Base-by-base conservation (phyloP, 768 basidiomycete species). In the Mycena pura region DNA sequence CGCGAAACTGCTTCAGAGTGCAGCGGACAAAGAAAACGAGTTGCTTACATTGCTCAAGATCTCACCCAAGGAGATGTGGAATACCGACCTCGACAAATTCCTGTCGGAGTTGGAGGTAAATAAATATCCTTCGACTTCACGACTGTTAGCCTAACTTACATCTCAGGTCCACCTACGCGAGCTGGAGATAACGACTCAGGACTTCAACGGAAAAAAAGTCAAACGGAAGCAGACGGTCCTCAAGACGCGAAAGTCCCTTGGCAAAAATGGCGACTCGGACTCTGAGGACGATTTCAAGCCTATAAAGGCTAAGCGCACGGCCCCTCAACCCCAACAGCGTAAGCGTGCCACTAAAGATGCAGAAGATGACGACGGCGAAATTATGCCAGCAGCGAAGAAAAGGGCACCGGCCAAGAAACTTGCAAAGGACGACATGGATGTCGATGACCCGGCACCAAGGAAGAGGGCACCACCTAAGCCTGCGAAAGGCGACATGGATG, bases 51-150 rank as follows among this genome's bases (percentile, higher is more conserved):
- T 99, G 34, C 86, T 98, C 21, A 85, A 90, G 63, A 87, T 89
- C 60, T 86, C 86, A 0, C 93, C 95, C 0, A 87, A 85, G 60
- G 85, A 91, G 63, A 79, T 99, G 64, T 99, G 96, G 96, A 92
- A 94, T 68, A 78, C 80, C 9, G 96, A 99, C 69, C 79, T 99
- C 17, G 93, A 97, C 66, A 77, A 72, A 34, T 96, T 99, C 82
- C 72, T 94, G 39, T 82, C 75, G 27, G 88, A 91, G 72, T 98
- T 95, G 95, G 84, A 91, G 76, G 96, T 92, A 64, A 63, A 90
- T 78, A 13, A 8, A 38, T 57, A 39, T 52, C 17, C 10, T 27
- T 21, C 44, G 58, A 29, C 57, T 36, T 28, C 19, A 24, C n/a
- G 29, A 21, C 56, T 27, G 8, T 51, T 50, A 31, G 9, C 38